Conservation (phyloP, 2,329 filamentous ascomycete genomes). For the Colletotrichum nymphaeae region DNA sequence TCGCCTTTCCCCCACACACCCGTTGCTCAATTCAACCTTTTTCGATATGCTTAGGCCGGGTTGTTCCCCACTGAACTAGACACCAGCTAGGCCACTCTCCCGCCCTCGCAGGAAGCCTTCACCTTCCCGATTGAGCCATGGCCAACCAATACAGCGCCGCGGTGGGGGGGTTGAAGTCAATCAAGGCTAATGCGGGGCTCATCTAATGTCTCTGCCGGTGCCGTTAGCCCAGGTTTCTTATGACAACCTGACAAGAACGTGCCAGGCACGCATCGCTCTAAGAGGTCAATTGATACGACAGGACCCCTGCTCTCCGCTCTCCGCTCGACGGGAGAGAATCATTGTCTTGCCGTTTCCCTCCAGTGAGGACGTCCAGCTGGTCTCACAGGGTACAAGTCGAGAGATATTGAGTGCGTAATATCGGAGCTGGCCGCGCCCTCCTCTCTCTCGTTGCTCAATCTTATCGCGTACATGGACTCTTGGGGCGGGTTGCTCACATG, state of each 20-base stretch:
- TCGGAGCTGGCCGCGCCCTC: conserved; percentile 31
- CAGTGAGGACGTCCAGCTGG: conserved; percentile 14
- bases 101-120: conserved; percentile 17
- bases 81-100: conserved; percentile 29
- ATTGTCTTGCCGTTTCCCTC: background rate
- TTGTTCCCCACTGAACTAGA: conserved; percentile 23
- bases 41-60: background rate
- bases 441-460: background rate
- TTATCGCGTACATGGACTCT: background rate
- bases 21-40: background rate
- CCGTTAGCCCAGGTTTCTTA: background rate
- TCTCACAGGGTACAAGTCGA: too few species aligned
- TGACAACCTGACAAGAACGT: conserved; percentile 28
- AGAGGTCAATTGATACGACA: conserved; percentile 38
- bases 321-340: background rate
- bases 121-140: conserved; percentile 32
- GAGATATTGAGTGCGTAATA: background rate
- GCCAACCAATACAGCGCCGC: conserved; percentile 2
- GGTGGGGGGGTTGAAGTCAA: background rate
- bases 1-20: background rate
- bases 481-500: conserved; percentile 12
- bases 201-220: background rate
- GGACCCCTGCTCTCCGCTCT: conserved; percentile 21
- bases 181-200: background rate
- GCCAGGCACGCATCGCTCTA: conserved; percentile 35